Conservation (phyloP, 106 monocot genomes). For the Dioscorea dumetorum region DNA sequence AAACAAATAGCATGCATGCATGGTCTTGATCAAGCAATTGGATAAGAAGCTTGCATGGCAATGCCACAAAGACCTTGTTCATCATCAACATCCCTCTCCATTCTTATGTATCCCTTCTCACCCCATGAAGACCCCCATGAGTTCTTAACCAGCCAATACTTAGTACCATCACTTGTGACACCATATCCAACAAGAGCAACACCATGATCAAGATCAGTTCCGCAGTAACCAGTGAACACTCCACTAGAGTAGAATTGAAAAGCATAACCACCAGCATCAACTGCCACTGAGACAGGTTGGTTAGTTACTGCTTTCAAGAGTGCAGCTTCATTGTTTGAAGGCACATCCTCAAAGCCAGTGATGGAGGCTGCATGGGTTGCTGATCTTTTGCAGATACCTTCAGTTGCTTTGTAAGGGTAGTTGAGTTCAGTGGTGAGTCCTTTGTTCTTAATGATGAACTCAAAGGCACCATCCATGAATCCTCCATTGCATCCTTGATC, state of each 20-base stretch:
- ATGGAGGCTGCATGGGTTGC: constrained; percentile 3
- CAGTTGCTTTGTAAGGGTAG: constrained; percentile 10
- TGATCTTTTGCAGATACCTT: background rate
- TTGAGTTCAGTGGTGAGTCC: constrained; percentile 2
- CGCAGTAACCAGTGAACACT: constrained; percentile 4
- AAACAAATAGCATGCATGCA: no score
- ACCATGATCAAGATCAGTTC: constrained; percentile 12
- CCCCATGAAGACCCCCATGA: background rate
- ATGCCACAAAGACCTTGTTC: constrained; percentile 10
- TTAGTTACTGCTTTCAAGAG: constrained; percentile 4
- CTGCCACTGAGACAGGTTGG: constrained; percentile 3
- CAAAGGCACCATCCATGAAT: constrained; percentile 11
- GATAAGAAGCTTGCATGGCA: constrained; percentile 15
- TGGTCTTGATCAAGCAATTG: background rate
- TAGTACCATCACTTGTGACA: background rate
- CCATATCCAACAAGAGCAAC: constrained; percentile 8
- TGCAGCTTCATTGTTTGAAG: background rate
- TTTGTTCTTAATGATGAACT: constrained; percentile 9
- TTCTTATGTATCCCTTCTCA: constrained; percentile 8
- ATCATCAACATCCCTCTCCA: constrained; percentile 8
- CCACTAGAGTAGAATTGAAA: constrained; percentile 9
- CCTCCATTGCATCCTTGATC: constrained; percentile 13
- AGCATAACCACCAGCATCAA: background rate
- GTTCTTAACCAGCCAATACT: constrained; percentile 4
- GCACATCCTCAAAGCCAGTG: constrained; percentile 11